phyloP scores from a whole-genome alignment of 208 protist genomes.

The Tetramitus jugosus region DNA sequence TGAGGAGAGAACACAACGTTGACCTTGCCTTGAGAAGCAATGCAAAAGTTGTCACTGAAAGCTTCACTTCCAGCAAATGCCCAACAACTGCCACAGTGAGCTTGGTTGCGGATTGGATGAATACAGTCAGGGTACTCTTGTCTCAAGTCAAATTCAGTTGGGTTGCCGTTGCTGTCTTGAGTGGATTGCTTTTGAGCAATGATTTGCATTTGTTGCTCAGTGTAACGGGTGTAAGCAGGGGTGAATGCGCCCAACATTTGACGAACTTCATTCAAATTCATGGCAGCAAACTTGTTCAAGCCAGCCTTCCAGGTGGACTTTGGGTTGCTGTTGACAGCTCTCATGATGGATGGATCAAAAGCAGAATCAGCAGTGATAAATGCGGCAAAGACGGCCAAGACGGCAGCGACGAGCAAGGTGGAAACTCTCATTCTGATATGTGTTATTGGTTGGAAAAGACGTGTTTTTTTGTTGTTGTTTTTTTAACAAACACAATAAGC shows the following conservation, averaged over 20 bases:
- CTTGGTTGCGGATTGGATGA: background rate
- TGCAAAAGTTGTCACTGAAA: slow-evolving; percentile 67
- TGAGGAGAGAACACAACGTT: slow-evolving; percentile 35
- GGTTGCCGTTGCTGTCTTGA: background rate
- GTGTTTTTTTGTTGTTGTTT: too few relatives aligned
- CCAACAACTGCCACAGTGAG: background rate
- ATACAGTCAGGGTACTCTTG: background rate
- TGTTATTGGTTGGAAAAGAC: too few relatives aligned
- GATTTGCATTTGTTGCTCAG: background rate
- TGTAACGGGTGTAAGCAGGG: background rate
- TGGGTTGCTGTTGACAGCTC: too few relatives aligned
- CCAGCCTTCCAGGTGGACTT: too few relatives aligned
- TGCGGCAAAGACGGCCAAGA: too few relatives aligned
- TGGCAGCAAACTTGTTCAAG: background rate
- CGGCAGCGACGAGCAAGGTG: too few relatives aligned
- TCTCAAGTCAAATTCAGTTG: background rate
- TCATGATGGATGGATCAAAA: too few relatives aligned
- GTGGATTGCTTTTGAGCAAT: background rate
- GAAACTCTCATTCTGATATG: too few relatives aligned
- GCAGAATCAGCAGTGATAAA: too few relatives aligned
- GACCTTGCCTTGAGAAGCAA: slow-evolving; percentile 47
- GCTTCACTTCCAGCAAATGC: slow-evolving; percentile 16
- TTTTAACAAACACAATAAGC: too few relatives aligned
- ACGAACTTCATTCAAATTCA: background rate
- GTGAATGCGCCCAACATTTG: background rate